These are phyloP conservation scores for Eremothecium gossypii DNA, from an alignment of 1,139 yeast species.

Conservation along the genomic window DNA sequence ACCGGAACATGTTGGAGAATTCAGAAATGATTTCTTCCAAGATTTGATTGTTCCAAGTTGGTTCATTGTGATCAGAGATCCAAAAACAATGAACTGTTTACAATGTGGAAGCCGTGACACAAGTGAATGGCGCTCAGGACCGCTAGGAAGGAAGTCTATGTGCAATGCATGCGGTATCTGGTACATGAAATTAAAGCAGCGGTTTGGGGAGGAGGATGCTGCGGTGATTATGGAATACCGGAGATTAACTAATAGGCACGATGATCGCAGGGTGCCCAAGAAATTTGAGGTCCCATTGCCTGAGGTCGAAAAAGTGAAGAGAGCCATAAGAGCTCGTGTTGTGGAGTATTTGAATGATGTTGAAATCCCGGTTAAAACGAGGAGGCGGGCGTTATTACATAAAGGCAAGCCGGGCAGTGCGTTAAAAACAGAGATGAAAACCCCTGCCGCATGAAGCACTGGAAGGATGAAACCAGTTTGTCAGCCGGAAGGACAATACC, in stretches of 20 bases:
- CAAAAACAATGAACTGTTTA: slow-evolving; percentile 35
- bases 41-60: slow-evolving; percentile 5
- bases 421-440: not conserved
- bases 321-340: slow-evolving; percentile 2
- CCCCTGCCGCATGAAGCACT: not conserved
- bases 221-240: slow-evolving; percentile 18
- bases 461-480: not conserved
- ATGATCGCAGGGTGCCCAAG: slow-evolving; percentile 8
- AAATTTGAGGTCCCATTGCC: slow-evolving; percentile 7
- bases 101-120: slow-evolving; percentile 77
- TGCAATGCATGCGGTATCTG: slow-evolving; percentile 88
- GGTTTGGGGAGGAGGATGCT: slow-evolving; percentile 17
- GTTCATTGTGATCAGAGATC: slow-evolving; percentile 6
- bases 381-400: slow-evolving; percentile 3
- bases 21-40: slow-evolving; percentile 1
- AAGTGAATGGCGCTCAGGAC: slow-evolving; percentile 91
- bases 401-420: slow-evolving; percentile 1
- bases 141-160: slow-evolving; percentile 72
- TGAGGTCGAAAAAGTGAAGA: not conserved
- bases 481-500: not conserved
- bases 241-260: slow-evolving; percentile 3
- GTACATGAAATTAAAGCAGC: slow-evolving; percentile 21
- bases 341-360: slow-evolving; percentile 5
- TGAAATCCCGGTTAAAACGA: slow-evolving; percentile 2
- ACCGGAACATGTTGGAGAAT: slow-evolving; percentile 2